Base-by-base conservation (phyloP, 2,329 filamentous ascomycete species). In the Tolypocladium ophioglossoides region DNA sequence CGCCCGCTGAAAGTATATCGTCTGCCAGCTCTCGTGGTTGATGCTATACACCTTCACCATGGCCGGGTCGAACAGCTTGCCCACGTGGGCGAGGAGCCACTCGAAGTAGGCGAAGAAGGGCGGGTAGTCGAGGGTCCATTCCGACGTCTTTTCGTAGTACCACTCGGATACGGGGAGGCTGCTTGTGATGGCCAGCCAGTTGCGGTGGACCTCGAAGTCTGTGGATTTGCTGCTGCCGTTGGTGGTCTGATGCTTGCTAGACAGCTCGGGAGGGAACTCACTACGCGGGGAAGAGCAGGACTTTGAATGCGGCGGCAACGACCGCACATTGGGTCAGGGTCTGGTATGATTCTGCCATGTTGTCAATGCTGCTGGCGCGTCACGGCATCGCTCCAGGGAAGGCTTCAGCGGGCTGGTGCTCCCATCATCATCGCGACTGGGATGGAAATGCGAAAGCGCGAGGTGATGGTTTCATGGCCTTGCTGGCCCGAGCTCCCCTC, bases 41-140 rank as follows among this genome's bases (percentile, higher is more conserved):
- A 97, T 77, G 66, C 91, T 91, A 65, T 86, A 81, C 53, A 97
- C 77, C 58, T 84, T 77, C 54, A 97, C 77, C 87, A 99, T 94
- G 55, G 78, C 81, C 27, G 88, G 83, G 67, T 99, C 91, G 58
- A 83, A 78, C 66, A 88, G 82, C 59, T 77, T 81, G 30, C 91
- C 94, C 55, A 84, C 76, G 64, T 94, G 88, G 49, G 92, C 94
- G 63, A 99, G 78, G 47, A 84, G 68, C 90, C 90, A 97, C 78
- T 99, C 94, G 73, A 97, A 96, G 68, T 88, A 91, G 62, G 94
- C 94, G 67, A 99, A 99, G 74, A 97, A 96, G 9, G 94, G 94
- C 35, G 94, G 94, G 68, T 99, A 99, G 74, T 99, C 94, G 66
- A 99, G 85, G 0, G 94, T 99, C 94, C 94, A 99, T 89, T 97